Base-by-base conservation (phyloP, 495 filamentous ascomycete species). In the Penicillium pancosmium region DNA sequence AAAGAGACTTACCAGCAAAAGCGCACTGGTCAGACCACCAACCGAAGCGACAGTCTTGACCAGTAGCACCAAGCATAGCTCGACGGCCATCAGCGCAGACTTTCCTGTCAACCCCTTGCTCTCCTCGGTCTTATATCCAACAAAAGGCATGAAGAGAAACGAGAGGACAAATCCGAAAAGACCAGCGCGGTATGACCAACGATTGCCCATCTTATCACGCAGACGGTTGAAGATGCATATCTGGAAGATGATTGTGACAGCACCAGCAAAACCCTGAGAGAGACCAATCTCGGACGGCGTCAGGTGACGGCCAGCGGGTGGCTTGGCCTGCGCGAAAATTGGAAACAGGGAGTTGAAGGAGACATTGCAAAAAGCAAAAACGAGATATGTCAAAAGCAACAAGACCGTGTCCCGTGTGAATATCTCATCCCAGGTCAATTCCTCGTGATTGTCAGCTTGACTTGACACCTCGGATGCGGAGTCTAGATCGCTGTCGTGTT, bases 311-410 rank as follows among this genome's bases (percentile, higher is more conserved):
- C 94, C 94, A 0, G 84, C 85, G 0, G 94, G 94, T 0, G 85
- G 82, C 5, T 78, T 67, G 1, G 88, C 85, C 53, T 91, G 86
- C 8, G 85, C 88, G 64, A 97, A 98, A 48, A 98, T 93, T 1
- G 94, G 91, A 64, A 95, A 97, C 1, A 97, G 78, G 19, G 90
- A 90, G 67, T 92, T 94, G 80, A 91, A 97, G 11, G 91, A 87
- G 58, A 95, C 87, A 69, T 97, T 96, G 52, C 87, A 84, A 25
- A 97, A 80, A 53, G 95, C 91, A 68, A 97, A 97, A 36, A 97
- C 87, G 31, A 93, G 77, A 64, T 93, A 96, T 2, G 92, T 93
- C 31, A 83, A 66, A 10, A 97, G 82, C 0, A 98, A 80, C 11
- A 94, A 75, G 31, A 95, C 66, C 0, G 92, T 97, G 51, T 93